Evolutionary conservation across 257 asterid species (phyloP).

Genomic region (Solanum tacnaense): DNA sequence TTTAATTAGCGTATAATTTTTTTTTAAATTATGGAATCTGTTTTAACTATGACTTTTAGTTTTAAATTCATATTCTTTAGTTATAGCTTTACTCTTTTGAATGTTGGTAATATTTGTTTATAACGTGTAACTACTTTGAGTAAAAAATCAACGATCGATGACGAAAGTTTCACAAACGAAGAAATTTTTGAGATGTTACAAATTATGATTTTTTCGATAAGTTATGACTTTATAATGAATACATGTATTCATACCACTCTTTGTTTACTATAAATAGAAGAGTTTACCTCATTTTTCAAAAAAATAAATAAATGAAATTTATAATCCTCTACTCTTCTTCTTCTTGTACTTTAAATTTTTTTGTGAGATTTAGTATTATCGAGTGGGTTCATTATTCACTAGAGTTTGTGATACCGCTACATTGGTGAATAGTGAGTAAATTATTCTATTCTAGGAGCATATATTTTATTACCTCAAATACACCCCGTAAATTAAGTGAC

Average conservation of each 20-base stretch:
- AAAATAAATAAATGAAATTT: too few species aligned
- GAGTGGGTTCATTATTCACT: not conserved
- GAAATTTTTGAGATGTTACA: too few species aligned
- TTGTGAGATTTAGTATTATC: not conserved
- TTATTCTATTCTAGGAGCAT: not conserved
- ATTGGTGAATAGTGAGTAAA: not conserved
- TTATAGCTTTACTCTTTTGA: too few species aligned
- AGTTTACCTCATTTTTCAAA: too few species aligned
- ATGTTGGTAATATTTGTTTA: too few species aligned
- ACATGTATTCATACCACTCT: not conserved
- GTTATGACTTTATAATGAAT: not conserved
- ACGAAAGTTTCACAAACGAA: not conserved
- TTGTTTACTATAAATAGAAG: not conserved
- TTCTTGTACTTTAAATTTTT: not conserved
- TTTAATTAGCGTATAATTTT: too few species aligned
- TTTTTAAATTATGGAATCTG: too few species aligned
- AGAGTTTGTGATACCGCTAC: not conserved
- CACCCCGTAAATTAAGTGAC: not conserved
- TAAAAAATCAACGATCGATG: too few species aligned
- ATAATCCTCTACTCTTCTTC: not conserved
- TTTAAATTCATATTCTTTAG: too few species aligned
- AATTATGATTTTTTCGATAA: not conserved
- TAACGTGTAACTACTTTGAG: too few species aligned
- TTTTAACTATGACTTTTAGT: too few species aligned
- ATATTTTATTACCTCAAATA: not conserved